phyloP scores from a whole-genome alignment of 352 stramenopile genomes.

The Pythium biforme region DNA sequence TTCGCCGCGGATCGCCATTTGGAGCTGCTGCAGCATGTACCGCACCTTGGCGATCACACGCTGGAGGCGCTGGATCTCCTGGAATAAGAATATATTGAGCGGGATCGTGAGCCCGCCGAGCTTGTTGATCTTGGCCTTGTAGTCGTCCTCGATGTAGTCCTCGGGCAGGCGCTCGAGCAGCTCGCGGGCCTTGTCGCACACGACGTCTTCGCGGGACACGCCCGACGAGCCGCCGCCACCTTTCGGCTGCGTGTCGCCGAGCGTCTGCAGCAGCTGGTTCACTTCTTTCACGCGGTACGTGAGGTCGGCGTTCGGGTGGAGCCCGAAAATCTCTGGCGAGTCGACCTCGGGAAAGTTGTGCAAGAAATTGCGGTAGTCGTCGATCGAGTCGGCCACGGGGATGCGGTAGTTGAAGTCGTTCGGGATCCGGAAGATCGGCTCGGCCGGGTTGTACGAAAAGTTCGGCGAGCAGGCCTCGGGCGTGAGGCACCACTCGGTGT shows the following conservation, averaged over 20 bases:
- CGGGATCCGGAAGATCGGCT: slow-evolving; percentile 95
- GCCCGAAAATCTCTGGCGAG: slow-evolving; percentile 97
- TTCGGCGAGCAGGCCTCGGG: slow-evolving; percentile 69
- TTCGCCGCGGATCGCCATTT: slow-evolving; percentile 97
- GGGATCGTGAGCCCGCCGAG: slow-evolving; percentile 94
- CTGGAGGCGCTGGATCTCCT: slow-evolving; percentile 97
- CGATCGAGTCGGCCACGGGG: slow-evolving; percentile 89
- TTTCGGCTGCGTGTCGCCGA: slow-evolving; percentile 97
- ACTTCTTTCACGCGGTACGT: slow-evolving; percentile 98
- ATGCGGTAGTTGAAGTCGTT: slow-evolving; percentile 97
- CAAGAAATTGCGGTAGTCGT: slow-evolving; percentile 95
- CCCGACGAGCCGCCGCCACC: slow-evolving; percentile 86
- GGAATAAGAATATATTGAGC: slow-evolving; percentile 98
- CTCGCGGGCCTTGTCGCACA: slow-evolving; percentile 95
- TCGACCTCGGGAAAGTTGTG: slow-evolving; percentile 96
- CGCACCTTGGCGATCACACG: slow-evolving; percentile 95
- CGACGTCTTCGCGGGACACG: slow-evolving; percentile 93
- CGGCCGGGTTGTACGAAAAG: slow-evolving; percentile 95
- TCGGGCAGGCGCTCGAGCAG: slow-evolving; percentile 93
- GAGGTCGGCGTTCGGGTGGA: slow-evolving; percentile 98
- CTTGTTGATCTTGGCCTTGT: slow-evolving; percentile 97
- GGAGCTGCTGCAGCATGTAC: slow-evolving; percentile 93
- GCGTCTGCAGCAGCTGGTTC: slow-evolving; percentile 91
- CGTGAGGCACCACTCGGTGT: slow-evolving; percentile 96
- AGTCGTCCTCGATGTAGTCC: slow-evolving; percentile 98